Evolutionary conservation across 2,329 filamentous ascomycete genomes (phyloP), one percentile per base, ranked within the genome.

Genomic region (Bipolaris sorokiniana): DNA sequence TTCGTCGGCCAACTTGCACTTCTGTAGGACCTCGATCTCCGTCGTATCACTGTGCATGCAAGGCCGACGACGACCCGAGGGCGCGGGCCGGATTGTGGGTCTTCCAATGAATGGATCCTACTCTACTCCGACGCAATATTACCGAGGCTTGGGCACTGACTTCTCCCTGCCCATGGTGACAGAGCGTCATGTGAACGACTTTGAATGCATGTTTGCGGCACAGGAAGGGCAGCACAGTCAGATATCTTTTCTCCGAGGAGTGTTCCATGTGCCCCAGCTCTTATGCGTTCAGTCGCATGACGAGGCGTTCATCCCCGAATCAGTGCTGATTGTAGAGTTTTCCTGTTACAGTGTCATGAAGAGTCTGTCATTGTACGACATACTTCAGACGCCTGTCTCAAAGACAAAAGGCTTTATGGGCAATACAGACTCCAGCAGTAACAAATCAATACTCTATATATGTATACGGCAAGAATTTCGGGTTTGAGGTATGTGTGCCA

Each of bases 61-160:
- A 45, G 15, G 48, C 23, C 51, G 42, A 44, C 40, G 40, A 26
- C 26, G 54, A 62, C 55, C 61, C 64, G 56, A 48, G 36, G 42
- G 46, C 45, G 42, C 62, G 66, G 63, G 48, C 49, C 54, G 46
- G 51, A 57, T 33, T 38, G 40, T 55, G 48, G 42, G 31, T 53
- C 59, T 56, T 45, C 42, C 41, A 36, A 40, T 64, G 59, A 53
- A 40, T 48, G 61, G 63, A 46, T 48, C 41, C 50, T 26, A 38
- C 51, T 42, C 50, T 22, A 36, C 58, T 45, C 61, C 56, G 59
- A 62, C 56, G 59, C 51, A 62, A 20, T 36, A 49, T 45, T 61
- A 54, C 61, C 64, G 66, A 64, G 61, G 53, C 53, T 48, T 49
- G 49, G 62, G 58, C 45, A 46, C 20, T 42, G 38, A 23, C 26